Conservation (phyloP, 352 stramenopile genomes). For the Phytophthora tentaculata region DNA sequence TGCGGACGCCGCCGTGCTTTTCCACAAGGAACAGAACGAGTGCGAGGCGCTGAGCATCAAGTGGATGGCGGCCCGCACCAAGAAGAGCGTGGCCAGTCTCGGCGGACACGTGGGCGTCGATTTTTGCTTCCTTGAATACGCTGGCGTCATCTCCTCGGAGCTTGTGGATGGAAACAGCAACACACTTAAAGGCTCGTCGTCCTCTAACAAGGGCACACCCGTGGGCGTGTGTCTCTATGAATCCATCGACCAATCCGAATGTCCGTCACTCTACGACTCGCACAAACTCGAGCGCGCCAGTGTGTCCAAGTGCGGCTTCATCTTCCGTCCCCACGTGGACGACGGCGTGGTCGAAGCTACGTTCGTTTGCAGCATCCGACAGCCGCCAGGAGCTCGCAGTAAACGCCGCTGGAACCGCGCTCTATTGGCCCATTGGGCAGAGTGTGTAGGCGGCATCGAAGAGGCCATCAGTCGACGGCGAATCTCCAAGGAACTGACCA, state of each 20-base stretch:
- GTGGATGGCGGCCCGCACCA: conserved; percentile 73
- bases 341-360: conserved; percentile 71
- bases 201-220: conserved; percentile 6
- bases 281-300: conserved; percentile 73
- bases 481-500: conserved; percentile 79
- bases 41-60: conserved; percentile 83
- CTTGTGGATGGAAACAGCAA: conserved; percentile 53
- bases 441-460: conserved; percentile 69
- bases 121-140: conserved; percentile 84
- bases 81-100: conserved; percentile 62
- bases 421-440: conserved; percentile 73
- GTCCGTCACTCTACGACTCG: conserved; percentile 71
- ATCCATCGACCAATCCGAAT: conserved; percentile 82
- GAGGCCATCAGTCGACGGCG: conserved; percentile 71
- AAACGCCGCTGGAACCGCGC: conserved; percentile 70
- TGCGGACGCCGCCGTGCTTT: conserved; percentile 73
- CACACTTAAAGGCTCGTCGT: conserved; percentile 18
- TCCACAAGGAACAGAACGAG: conserved; percentile 78
- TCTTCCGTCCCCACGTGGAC: conserved; percentile 69
- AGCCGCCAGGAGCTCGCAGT: conserved; percentile 64
- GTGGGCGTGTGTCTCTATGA: conserved; percentile 81
- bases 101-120: conserved; percentile 58
- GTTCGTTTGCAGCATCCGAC: conserved; percentile 83
- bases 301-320: conserved; percentile 82
- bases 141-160: conserved; percentile 64